Conservation (phyloP, 108 stramenopile genomes). For the Pseudonitzschia delicatissima region DNA sequence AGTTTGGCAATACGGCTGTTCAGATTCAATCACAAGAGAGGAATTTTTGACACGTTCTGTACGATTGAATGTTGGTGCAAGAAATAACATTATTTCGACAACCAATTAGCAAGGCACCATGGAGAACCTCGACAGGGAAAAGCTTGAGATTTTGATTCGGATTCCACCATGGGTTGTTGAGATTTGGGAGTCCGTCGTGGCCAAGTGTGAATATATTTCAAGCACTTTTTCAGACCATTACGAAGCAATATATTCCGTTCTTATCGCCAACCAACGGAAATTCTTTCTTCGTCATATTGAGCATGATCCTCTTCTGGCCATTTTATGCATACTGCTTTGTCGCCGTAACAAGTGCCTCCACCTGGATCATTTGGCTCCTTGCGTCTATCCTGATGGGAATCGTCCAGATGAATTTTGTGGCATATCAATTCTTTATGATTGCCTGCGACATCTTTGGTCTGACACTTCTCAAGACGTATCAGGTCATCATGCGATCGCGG, state of each 20-base stretch:
- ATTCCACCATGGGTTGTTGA: constrained; percentile 34
- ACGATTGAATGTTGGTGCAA: too few relatives aligned
- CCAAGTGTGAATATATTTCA: not conserved
- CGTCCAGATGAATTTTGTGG: constrained; percentile 68
- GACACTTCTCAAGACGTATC: constrained; percentile 68
- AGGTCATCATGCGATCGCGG: constrained; percentile 37
- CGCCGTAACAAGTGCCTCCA: constrained; percentile 57
- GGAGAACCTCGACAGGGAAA: not conserved
- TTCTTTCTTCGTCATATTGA: constrained; percentile 17
- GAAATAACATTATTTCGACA: too few relatives aligned
- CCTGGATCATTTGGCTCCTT: constrained; percentile 85
- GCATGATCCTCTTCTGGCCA: constrained; percentile 77
- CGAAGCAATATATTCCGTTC: constrained; percentile 8
- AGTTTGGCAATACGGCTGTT: too few relatives aligned
- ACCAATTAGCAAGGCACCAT: too few relatives aligned
- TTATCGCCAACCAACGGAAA: constrained; percentile 28
- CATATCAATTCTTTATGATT: constrained; percentile 86
- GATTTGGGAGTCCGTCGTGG: constrained; percentile 5
- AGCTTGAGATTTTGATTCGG: constrained; percentile 32
- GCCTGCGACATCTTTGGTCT: constrained; percentile 54
- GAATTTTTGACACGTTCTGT: too few relatives aligned
- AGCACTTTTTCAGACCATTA: not conserved
- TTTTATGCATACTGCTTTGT: constrained; percentile 61
- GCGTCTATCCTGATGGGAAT: constrained; percentile 62
- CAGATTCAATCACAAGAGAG: too few relatives aligned